phyloP scores from a whole-genome alignment of 192 early-diverging fungal species.

The Rhizoclosmatium sp. region DNA sequence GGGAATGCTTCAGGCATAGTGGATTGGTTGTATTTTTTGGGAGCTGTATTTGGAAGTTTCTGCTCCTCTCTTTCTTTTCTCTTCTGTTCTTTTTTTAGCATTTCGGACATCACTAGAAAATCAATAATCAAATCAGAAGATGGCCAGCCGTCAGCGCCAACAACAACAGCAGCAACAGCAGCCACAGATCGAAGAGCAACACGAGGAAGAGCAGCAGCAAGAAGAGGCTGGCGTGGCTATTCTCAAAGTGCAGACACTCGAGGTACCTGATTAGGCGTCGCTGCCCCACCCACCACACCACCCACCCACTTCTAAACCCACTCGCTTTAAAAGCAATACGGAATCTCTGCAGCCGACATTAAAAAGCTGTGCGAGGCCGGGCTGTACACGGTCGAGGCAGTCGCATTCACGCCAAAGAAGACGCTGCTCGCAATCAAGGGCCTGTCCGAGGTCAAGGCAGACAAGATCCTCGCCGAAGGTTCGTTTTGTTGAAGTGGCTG shows the following conservation, averaged over 20 bases:
- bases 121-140: not conserved
- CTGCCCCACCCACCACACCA: not conserved
- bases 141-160: conserved; percentile 13
- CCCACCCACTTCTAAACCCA: not conserved
- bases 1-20: too few species aligned
- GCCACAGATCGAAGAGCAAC: not conserved
- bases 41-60: too few species aligned
- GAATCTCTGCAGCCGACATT: conserved; percentile 49
- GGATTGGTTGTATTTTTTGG: too few species aligned
- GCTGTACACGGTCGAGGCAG: conserved; percentile 88
- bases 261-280: conserved; percentile 46
- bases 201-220: conserved; percentile 56
- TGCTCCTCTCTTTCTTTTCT: not conserved
- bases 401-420: conserved; percentile 94
- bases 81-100: too few species aligned
- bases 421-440: conserved; percentile 88
- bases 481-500: not conserved
- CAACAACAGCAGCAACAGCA: conserved; percentile 19
- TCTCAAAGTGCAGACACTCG: conserved; percentile 41
- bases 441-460: conserved; percentile 92
- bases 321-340: conserved; percentile 44
- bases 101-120: too few species aligned
- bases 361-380: conserved; percentile 83
- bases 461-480: conserved; percentile 93
- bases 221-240: conserved; percentile 52